These are phyloP conservation scores for Crithidia bombi DNA, from an alignment of 208 protist species.

Conservation along the genomic window DNA sequence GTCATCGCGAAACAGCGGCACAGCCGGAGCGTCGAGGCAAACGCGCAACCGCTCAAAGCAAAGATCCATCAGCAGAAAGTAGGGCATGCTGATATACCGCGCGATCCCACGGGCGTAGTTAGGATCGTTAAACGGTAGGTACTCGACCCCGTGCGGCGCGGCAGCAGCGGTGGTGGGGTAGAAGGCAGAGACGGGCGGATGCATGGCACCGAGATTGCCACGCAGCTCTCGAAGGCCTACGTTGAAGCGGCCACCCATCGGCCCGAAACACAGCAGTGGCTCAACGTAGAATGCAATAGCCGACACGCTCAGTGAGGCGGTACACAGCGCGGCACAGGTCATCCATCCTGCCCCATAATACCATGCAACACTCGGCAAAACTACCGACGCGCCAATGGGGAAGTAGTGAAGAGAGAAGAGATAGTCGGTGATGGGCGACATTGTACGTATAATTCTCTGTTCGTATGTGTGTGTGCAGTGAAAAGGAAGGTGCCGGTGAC, in stretches of 20 bases:
- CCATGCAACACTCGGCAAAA: constrained; percentile 15
- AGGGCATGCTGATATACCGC: constrained; percentile 51
- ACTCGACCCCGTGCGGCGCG: constrained; percentile 23
- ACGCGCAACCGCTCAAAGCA: constrained; percentile 37
- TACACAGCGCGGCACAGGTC: constrained; percentile 7
- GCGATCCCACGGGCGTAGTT: constrained; percentile 67
- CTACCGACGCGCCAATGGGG: neutral
- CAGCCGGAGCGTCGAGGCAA: constrained; percentile 20
- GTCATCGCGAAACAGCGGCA: constrained; percentile 43
- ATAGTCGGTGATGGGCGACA: constrained; percentile 21
- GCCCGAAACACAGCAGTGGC: constrained; percentile 51
- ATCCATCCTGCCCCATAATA: constrained; percentile 11
- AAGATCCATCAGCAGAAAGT: constrained; percentile 59
- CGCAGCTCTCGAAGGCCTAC: constrained; percentile 52
- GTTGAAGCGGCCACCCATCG: constrained; percentile 56
- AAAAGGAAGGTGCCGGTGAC: too few relatives aligned
- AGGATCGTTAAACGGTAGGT: constrained; percentile 68
- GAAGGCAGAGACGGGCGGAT: constrained; percentile 67
- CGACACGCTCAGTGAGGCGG: constrained; percentile 18
- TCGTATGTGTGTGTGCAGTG: too few relatives aligned
- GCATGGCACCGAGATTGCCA: constrained; percentile 24
- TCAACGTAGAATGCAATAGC: constrained; percentile 40
- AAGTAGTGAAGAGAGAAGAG: constrained; percentile 32
- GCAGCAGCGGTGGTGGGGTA: constrained; percentile 56
- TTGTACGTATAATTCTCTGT: too few relatives aligned